Evolutionary conservation across 495 filamentous ascomycete species (phyloP).

Genomic region (Viridothelium virens): DNA sequence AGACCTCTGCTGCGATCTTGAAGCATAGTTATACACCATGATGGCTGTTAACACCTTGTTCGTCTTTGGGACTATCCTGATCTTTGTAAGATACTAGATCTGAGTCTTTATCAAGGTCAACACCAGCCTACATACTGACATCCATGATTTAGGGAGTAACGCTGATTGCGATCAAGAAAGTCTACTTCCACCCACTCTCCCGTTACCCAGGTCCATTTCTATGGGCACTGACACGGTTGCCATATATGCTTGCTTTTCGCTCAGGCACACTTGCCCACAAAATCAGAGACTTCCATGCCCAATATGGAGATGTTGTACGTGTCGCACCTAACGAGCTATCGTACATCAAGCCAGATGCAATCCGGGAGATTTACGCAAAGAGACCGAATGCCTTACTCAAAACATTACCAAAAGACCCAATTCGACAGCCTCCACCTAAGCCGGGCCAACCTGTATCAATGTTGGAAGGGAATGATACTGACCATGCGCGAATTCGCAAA

Average conservation of each 20-base stretch:
- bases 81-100: too few relatives aligned
- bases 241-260: slow-evolving; percentile 20
- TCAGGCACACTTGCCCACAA: slow-evolving; percentile 18
- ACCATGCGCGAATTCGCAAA: slow-evolving; percentile 26
- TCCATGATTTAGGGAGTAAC: too few relatives aligned
- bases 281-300: slow-evolving; percentile 18
- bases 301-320: slow-evolving; percentile 27
- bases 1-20: too few relatives aligned
- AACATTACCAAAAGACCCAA: slow-evolving; percentile 27
- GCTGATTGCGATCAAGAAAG: too few relatives aligned
- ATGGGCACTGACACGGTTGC: slow-evolving; percentile 23
- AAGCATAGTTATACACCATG: too few relatives aligned
- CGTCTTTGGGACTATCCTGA: too few relatives aligned
- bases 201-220: slow-evolving; percentile 43
- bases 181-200: slow-evolving; percentile 44
- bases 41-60: too few relatives aligned
- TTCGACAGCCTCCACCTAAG: slow-evolving; percentile 16
- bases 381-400: background rate
- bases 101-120: too few relatives aligned
- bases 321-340: slow-evolving; percentile 26
- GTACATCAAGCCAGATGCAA: slow-evolving; percentile 20
- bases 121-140: too few relatives aligned
- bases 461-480: slow-evolving; percentile 27
- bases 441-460: slow-evolving; percentile 22
- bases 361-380: slow-evolving; percentile 26